These are phyloP conservation scores for Prunus kanzakura DNA, from an alignment of 306 rosid species.

Conservation along the genomic window DNA sequence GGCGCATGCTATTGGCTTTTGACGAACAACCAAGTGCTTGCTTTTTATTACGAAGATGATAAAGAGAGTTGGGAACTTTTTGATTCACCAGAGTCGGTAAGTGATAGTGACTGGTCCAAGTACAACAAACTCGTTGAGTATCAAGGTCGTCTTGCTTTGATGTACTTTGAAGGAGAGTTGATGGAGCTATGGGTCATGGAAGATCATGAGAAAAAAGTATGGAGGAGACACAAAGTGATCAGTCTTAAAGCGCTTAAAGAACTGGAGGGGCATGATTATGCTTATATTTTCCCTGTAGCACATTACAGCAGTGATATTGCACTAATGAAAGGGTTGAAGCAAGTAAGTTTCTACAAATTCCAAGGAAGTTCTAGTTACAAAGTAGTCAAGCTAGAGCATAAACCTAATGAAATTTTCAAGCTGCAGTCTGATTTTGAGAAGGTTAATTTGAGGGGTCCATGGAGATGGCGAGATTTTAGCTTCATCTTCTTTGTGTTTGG, in stretches of 20 bases:
- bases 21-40: neutral
- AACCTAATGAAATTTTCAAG: neutral
- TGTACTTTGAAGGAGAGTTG: neutral
- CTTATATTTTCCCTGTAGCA: neutral
- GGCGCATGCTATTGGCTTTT: neutral
- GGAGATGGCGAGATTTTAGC: neutral
- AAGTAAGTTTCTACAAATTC: neutral
- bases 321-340: neutral
- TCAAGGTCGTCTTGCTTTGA: neutral
- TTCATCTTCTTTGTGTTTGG: neutral
- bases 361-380: neutral
- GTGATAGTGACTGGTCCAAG: neutral
- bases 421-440: neutral
- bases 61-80: conserved; percentile 3
- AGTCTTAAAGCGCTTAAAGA: neutral
- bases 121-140: neutral
- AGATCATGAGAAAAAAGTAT: neutral
- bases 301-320: neutral
- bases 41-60: neutral
- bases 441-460: neutral
- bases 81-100: neutral
- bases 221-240: neutral
- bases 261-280: neutral
- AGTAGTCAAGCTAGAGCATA: neutral
- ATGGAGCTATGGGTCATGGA: conserved; percentile 1